Evolutionary conservation across 1,284 basidiomycete species (phyloP).

Genomic region (Marasmius sp.): DNA sequence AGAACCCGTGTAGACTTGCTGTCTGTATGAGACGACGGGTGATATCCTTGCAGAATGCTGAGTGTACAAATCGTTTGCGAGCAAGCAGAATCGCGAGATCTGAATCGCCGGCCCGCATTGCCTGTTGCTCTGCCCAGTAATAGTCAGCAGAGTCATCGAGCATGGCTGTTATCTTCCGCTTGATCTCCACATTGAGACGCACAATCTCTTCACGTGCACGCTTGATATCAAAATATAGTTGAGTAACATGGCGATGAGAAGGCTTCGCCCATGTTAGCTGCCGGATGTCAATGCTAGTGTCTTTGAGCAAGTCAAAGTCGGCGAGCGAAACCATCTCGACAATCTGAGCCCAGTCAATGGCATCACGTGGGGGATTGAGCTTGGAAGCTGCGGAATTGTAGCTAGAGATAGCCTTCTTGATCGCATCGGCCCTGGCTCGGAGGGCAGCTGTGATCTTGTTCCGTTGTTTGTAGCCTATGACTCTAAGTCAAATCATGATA

Average conservation of each 20-base stretch:
- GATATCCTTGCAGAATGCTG: not conserved
- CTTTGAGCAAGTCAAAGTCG: slow-evolving; percentile 35
- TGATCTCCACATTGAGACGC: slow-evolving; percentile 31
- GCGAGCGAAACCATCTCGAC: slow-evolving; percentile 27
- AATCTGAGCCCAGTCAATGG: slow-evolving; percentile 28
- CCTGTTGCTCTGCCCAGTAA: not conserved
- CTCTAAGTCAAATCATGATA: no score
- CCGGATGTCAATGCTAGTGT: slow-evolving; percentile 26
- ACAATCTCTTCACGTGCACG: slow-evolving; percentile 15
- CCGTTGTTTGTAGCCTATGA: slow-evolving; percentile 25
- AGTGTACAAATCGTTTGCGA: no score
- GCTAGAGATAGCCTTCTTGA: slow-evolving; percentile 22
- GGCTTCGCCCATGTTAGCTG: slow-evolving; percentile 28
- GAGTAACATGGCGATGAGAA: slow-evolving; percentile 20
- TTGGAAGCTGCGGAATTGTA: slow-evolving; percentile 25
- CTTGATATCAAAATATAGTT: slow-evolving; percentile 25
- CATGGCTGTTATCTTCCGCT: slow-evolving; percentile 27
- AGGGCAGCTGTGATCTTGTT: slow-evolving; percentile 26
- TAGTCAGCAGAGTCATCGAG: slow-evolving; percentile 21
- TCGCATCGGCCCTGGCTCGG: slow-evolving; percentile 20
- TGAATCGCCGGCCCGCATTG: not conserved
- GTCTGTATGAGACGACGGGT: not conserved
- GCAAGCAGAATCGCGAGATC: not conserved
- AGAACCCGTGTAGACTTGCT: not conserved
- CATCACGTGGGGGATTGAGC: slow-evolving; percentile 18